phyloP scores from a whole-genome alignment of 2,329 filamentous ascomycete species.

The Clonostachys sp. region DNA sequence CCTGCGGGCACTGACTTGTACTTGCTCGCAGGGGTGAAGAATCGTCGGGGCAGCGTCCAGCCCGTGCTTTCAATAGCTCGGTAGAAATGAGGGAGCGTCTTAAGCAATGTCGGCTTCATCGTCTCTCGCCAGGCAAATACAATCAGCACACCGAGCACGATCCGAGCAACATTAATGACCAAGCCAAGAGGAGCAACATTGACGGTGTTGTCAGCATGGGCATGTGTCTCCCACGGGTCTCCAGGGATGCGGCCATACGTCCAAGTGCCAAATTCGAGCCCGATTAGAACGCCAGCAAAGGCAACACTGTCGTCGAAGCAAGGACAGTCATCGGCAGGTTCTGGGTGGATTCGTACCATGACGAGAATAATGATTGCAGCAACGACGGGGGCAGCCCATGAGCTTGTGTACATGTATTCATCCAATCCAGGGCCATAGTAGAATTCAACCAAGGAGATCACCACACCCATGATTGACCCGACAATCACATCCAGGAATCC shows the following conservation, averaged over 20 bases:
- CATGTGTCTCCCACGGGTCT: conserved; percentile 36
- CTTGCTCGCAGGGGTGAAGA: conserved; percentile 86
- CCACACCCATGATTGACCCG: conserved; percentile 72
- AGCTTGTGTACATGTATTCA: conserved; percentile 61
- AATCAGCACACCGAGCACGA: conserved; percentile 74
- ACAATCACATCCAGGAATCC: conserved; percentile 88
- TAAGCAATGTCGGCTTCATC: conserved; percentile 80
- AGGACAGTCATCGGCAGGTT: conserved; percentile 93
- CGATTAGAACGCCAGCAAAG: conserved; percentile 87
- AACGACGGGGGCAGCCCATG: conserved; percentile 59
- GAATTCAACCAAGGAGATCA: conserved; percentile 56
- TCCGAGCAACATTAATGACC: conserved; percentile 57
- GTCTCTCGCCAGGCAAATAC: conserved; percentile 88
- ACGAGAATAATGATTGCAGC: conserved; percentile 64
- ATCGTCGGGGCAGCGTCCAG: conserved; percentile 76
- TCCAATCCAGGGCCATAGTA: conserved; percentile 61
- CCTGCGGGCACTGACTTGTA: conserved; percentile 76
- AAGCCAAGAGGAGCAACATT: conserved; percentile 63
- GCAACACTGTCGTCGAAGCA: conserved; percentile 96
- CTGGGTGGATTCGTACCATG: conserved; percentile 85
- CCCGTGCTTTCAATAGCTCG: conserved; percentile 77
- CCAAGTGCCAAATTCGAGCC: conserved; percentile 79
- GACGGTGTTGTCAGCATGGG: conserved; percentile 52
- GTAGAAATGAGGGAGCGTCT: conserved; percentile 78
- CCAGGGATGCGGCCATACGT: conserved; percentile 59